Evolutionary conservation across 1,284 basidiomycete genomes (phyloP).

Genomic region (Austroboletus niveus): DNA sequence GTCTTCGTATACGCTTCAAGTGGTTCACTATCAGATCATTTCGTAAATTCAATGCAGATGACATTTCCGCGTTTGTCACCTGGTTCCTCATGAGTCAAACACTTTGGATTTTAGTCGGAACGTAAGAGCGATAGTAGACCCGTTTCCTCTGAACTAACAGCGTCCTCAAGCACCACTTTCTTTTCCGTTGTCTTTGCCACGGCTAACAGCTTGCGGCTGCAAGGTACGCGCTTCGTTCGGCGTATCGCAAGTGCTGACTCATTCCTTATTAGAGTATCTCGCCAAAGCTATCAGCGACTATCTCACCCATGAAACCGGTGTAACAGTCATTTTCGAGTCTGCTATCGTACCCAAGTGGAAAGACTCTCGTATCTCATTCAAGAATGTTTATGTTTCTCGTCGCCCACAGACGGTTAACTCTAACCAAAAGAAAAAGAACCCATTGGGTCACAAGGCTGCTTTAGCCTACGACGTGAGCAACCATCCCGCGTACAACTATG

Average conservation of each 20-base stretch:
- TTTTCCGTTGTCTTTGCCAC: slow-evolving; percentile 91
- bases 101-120: slow-evolving; percentile 91
- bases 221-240: slow-evolving; percentile 49
- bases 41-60: slow-evolving; percentile 93
- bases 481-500: slow-evolving; percentile 67
- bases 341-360: slow-evolving; percentile 99
- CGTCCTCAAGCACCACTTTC: slow-evolving; percentile 73
- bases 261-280: slow-evolving; percentile 64
- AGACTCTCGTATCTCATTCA: slow-evolving; percentile 92
- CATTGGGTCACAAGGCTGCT: slow-evolving; percentile 50
- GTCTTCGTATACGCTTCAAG: slow-evolving; percentile 90
- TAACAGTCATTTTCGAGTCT: slow-evolving; percentile 95
- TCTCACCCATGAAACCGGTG: slow-evolving; percentile 89
- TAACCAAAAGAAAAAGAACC: slow-evolving; percentile 15
- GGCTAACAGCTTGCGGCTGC: slow-evolving; percentile 86
- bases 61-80: slow-evolving; percentile 94
- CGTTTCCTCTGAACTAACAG: slow-evolving; percentile 13
- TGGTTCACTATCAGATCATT: slow-evolving; percentile 98
- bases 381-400: slow-evolving; percentile 93
- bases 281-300: slow-evolving; percentile 91
- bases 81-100: slow-evolving; percentile 95
- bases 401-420: slow-evolving; percentile 46
- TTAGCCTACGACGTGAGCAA: slow-evolving; percentile 72
- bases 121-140: slow-evolving; percentile 50
- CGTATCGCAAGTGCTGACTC: background rate